phyloP scores from a whole-genome alignment of 768 basidiomycete species.

The Collybia sp. region DNA sequence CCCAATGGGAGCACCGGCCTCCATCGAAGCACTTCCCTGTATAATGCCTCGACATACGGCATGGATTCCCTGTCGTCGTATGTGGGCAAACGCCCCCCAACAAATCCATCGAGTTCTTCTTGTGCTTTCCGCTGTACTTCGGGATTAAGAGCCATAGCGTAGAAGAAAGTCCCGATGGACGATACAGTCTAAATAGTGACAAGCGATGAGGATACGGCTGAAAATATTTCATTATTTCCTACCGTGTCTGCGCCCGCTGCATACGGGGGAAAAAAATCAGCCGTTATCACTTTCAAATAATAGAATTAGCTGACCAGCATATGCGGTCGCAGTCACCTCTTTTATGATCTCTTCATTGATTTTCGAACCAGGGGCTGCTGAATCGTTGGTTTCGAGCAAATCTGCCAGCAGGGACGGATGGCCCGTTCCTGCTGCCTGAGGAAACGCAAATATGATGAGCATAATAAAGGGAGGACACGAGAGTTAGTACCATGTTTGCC shows the following conservation, averaged over 20 bases:
- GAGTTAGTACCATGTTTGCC: constrained; percentile 4
- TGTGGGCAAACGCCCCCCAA: not conserved
- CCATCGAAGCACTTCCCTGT: not conserved
- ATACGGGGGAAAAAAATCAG: not conserved
- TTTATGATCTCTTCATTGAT: constrained; percentile 8
- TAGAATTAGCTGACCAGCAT: constrained; percentile 3
- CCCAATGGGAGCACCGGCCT: not conserved
- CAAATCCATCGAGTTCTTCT: not conserved
- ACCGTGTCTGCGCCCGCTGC: not conserved
- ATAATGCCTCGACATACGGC: not conserved
- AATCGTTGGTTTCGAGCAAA: constrained; percentile 5
- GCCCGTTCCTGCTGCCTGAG: not conserved
- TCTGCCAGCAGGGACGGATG: constrained; percentile 6
- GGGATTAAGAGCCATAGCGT: constrained; percentile 1
- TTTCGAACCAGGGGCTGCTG: not conserved
- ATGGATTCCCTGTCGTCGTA: not conserved
- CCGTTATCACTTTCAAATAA: too few relatives aligned
- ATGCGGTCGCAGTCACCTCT: constrained; percentile 10
- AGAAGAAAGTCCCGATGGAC: not conserved
- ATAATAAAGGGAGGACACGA: not conserved
- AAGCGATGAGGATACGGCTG: not conserved
- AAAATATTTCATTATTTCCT: not conserved
- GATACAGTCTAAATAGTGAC: not conserved
- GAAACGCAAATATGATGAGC: not conserved
- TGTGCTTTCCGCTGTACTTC: constrained; percentile 4